Evolutionary conservation across 768 basidiomycete genomes (phyloP).

Genomic region (Tricholoma hemisulphureum): DNA sequence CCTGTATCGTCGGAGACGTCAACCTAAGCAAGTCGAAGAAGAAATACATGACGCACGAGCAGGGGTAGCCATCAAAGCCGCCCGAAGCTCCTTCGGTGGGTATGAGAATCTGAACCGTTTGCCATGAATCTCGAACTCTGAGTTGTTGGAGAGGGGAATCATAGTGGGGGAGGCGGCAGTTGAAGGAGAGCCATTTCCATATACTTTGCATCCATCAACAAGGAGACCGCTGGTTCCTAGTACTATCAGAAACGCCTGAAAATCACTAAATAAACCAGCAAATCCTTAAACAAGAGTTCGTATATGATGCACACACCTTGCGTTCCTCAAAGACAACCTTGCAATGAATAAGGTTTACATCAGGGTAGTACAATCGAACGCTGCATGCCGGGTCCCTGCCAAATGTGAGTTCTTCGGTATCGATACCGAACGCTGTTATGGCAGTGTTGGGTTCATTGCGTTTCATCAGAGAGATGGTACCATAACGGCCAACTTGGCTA

Average conservation of each 20-base stretch:
- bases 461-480: constrained; percentile 65
- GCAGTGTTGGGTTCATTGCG: constrained; percentile 41
- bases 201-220: constrained; percentile 64
- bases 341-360: constrained; percentile 62
- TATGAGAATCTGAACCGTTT: constrained; percentile 74
- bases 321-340: constrained; percentile 66
- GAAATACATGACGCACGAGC: constrained; percentile 35
- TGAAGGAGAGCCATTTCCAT: constrained; percentile 36
- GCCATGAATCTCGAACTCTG: constrained; percentile 63
- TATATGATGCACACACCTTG: constrained; percentile 47
- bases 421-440: constrained; percentile 71
- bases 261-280: neutral
- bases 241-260: constrained; percentile 66
- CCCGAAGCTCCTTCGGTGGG: constrained; percentile 69
- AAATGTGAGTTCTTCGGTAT: constrained; percentile 64
- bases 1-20: constrained; percentile 16
- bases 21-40: neutral
- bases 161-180: constrained; percentile 40
- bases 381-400: constrained; percentile 64
- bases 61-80: constrained; percentile 50
- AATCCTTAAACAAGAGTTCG: neutral
- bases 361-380: constrained; percentile 67
- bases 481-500: constrained; percentile 61
- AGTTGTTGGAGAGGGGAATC: constrained; percentile 64
- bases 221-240: constrained; percentile 55